Base-by-base conservation (phyloP, 2,329 filamentous ascomycete species). In the Neospermospora avenae region DNA sequence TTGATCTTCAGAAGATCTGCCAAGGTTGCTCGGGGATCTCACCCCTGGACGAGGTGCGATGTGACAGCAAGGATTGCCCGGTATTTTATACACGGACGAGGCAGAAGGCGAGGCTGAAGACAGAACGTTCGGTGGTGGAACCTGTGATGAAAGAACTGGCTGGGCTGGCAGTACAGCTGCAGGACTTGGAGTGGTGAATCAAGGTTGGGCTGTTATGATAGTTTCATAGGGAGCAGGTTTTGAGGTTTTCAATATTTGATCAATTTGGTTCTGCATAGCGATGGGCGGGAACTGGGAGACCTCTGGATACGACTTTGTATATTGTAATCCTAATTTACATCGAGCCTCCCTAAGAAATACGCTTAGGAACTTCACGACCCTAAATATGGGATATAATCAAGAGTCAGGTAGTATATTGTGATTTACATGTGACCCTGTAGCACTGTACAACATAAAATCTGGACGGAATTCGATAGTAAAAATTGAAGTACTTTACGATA, bases 41-140 rank as follows among this genome's bases (percentile, higher is more conserved):
- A 3, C 88, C 86, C 65, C 77, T 84, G 2, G 93, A 97, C 39
- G 85, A 89, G 35, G 87, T 97, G n/a, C 80, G 76, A 42, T 99
- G 95, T 71, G 91, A 96, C 71, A 96, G 90, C 73, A 85, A 90
- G 72, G 93, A 96, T 75, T 99, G 95, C 71, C 89, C 93, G 0
- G 91, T 96, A 0, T 98, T 96, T 68, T 98, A 96, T 75, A 87
- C 87, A 34, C 77, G 91, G 14, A 81, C 84, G 56, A 88, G 85
- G 73, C 85, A 90, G 71, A 74, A 74, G 22, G 80, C 81, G 10
- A 78, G 73, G 53, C 56, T 79, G 53, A 70, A 71, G 46, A 75
- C 69, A 39, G 75, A 76, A 62, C 74, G 63, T 57, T 71, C 67
- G 39, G 69, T 76, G 34, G 67, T 76, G 5, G 75, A 75, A 44